phyloP scores from a whole-genome alignment of 441 rosid species.

The Biscutella laevigata region DNA sequence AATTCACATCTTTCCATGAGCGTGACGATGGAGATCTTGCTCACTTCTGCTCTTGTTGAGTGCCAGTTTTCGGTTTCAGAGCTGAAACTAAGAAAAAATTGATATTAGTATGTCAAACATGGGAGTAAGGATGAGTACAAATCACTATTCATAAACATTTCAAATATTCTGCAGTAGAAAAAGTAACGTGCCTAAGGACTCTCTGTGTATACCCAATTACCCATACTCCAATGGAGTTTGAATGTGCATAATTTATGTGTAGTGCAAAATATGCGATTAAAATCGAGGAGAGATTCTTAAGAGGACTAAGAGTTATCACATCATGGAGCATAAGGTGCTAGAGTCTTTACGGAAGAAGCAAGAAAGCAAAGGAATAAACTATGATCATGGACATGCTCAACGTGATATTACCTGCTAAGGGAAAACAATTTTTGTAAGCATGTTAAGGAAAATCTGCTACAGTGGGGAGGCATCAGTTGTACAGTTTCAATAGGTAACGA shows the following conservation, averaged over 20 bases:
- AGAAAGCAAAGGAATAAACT: not conserved
- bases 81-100: slow-evolving; percentile 35
- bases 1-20: slow-evolving; percentile 69
- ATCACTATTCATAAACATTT: not conserved
- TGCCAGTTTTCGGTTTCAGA: slow-evolving; percentile 51
- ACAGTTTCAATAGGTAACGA: slow-evolving; percentile 90
- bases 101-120: slow-evolving; percentile 10
- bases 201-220: not conserved
- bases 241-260: not conserved
- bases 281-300: not conserved
- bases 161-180: not conserved
- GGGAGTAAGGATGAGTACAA: not conserved
- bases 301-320: not conserved
- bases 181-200: not conserved
- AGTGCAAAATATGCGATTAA: not conserved
- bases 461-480: slow-evolving; percentile 88
- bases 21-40: slow-evolving; percentile 57
- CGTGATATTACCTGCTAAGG: slow-evolving; percentile 59
- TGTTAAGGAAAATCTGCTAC: slow-evolving; percentile 84
- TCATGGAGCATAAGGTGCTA: slow-evolving; percentile 1
- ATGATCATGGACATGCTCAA: slow-evolving; percentile 11
- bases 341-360: not conserved
- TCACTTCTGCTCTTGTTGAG: slow-evolving; percentile 56
- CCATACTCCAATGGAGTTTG: not conserved
- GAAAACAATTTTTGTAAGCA: slow-evolving; percentile 83